Base-by-base conservation (phyloP, 2,329 filamentous ascomycete genomes). In the Aspergillus sp. region DNA sequence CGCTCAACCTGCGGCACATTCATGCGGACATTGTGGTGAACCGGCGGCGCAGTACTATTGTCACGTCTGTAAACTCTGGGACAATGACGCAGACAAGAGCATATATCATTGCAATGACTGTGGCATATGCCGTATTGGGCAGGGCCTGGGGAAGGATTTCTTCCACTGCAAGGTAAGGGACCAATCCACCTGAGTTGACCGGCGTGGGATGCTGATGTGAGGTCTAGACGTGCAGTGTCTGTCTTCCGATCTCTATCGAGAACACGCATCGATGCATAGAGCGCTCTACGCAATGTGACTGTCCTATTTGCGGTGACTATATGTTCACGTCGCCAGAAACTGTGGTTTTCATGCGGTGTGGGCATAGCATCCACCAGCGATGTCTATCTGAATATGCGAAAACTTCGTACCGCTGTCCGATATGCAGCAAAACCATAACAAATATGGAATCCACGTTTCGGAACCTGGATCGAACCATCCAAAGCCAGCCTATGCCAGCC, bases 21-120 rank as follows among this genome's bases (percentile, higher is more conserved):
- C 86, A 55, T 99, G 95, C 74, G 82, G 84, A 54, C 83, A 86
- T 58, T 99, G 95, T 73, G 89, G 88, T 17, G 87, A 88, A 67
- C 85, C 87, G 60, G 87, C 91, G 6, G 92, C 94, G 12, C 90
- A 90, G 71, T 98, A 98, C 76, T 99, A 96, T 74, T 99, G 95
- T 78, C 85, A 87, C 57, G 90, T 95, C 58, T 99, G 95, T 82
- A 97, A 97, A 78, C 83, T 99, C 1, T 99, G 95, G 95, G 94
- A 98, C 71, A 92, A 98, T 71, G 91, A 97, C 67, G 86, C 88
- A 57, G 89, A 87, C 66, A 97, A 96, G 75, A 90, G 89, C 65
- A 97, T 98, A 59, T 99, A 99, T 73, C 95, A 99, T 74, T 99
- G 95, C 76, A 86, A 88, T 70, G 95, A 98, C 71, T 99, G 95